Conservation (phyloP, 106 monocot genomes). For the Gastrodia elata region DNA sequence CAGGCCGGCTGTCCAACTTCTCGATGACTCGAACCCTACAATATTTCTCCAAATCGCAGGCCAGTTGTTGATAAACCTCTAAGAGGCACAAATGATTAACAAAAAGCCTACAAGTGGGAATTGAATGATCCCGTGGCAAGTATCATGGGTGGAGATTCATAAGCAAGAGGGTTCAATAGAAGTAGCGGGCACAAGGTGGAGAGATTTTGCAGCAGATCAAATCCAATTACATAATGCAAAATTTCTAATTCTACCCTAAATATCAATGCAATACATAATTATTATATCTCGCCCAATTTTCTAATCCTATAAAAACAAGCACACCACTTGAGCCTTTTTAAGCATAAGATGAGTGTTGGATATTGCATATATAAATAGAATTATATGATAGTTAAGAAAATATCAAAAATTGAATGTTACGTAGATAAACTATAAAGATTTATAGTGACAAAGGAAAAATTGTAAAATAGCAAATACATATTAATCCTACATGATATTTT, state of each 20-base stretch:
- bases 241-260: no score
- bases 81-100: neutral
- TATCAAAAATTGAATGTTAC: neutral
- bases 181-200: neutral
- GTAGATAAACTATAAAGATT: neutral
- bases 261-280: no score
- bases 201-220: neutral
- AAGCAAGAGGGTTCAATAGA: neutral
- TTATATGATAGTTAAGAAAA: no score
- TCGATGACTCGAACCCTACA: neutral
- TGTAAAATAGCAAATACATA: neutral
- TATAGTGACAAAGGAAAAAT: neutral
- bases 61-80: neutral
- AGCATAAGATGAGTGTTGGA: no score
- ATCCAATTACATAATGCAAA: neutral
- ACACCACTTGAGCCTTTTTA: no score
- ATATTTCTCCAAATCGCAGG: neutral
- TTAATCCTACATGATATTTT: neutral
- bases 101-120: neutral
- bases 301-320: no score
- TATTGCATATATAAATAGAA: no score
- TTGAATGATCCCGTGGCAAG: neutral
- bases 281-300: no score
- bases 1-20: neutral
- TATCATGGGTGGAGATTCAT: neutral